Evolutionary conservation across 2,329 filamentous ascomycete genomes (phyloP), one percentile per base, ranked within the genome.

Genomic region (Thyridium curvatum): DNA sequence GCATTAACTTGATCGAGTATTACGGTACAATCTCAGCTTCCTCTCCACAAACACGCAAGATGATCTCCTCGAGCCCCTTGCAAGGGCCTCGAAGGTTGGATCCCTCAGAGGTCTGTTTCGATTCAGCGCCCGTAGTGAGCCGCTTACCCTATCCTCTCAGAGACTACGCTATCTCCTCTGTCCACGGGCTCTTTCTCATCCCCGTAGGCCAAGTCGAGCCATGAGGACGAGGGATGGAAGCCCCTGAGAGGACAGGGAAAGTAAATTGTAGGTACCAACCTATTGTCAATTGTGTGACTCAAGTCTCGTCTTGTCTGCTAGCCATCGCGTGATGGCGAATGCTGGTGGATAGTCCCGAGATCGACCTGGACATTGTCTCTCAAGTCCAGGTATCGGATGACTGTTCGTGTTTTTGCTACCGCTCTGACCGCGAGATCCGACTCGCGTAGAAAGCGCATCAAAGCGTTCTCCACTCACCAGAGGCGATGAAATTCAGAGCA

Each of bases 1-100:
- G 86, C 84, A 89, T 91, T 93, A 91, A 86, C 86, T 93, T 93
- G 86, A 86, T 93, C 86, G 86, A 91, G 86, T 91, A 82, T 84
- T 72, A 90, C 86, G 86, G 86, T 93, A 79, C 84, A 82, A 83
- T 91, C 86, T 93, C 86, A 91, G 86, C 86, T 78, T 89, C 77
- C 69, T 77, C 56, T 65, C 59, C 53, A 48, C 68, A 60, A 43
- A 48, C 41, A 26, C n/a, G n/a, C 21, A 26, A 26, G 21, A 26
- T 6, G 21, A 26, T 26, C 21, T 26, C 21, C 21, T 26, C 10
- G 10, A 6, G 21, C 21, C 6, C 6, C 21, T 10, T 28, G 17
- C 35, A 33, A 39, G 34, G 35, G 43, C 37, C 45, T n/a, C n/a
- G 46, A 47, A 60, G 72, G 77, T 69, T 79, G 71, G 74, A 80